Evolutionary conservation across 1,139 yeast species (phyloP), one percentile per base, ranked within the genome.

Genomic region (Citeromyces hawaiiensis): DNA sequence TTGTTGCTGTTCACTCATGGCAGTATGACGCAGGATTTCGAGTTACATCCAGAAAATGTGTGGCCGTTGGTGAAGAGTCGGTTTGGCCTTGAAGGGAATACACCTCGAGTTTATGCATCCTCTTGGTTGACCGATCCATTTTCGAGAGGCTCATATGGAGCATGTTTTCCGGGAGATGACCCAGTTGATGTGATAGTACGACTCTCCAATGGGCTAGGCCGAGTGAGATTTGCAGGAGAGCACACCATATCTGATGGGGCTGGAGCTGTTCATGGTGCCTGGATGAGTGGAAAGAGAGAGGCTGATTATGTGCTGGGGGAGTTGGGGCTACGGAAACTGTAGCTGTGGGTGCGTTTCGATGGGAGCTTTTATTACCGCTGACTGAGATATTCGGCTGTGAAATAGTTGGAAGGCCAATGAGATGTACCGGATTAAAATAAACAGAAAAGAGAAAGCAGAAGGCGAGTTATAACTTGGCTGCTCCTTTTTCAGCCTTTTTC

Each of bases 201-300:
- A 4, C 63, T 83, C 41, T 66, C 69, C 30, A 68, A 70, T 25
- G 83, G 83, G 0, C 38, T 57, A 14, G 51, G 42, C 1, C 60
- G 61, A 8, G 59, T 85, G 4, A 60, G 93, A 35, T 85, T 86
- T 63, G 94, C 94, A 0, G 96, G 96, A 6, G 95, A 86, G 53
- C 94, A 85, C 53, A 81, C 94, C 1, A 72, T 78, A 23, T 57
- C 70, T 49, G 91, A 83, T 46, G 95, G 94, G 4, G 80, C 85
- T 13, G 95, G 95, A 1, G 86, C 94, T 51, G 88, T 82, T 9
- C 93, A 86, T 56, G 86, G 91, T 11, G 87, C 87, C 4, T 76
- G 82, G 72, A 60, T 64, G 54, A 76, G 88, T 53, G 95, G 95
- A 0, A 59, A 55, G 41, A 67, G 94, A 43, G 95, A 83, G 48